These are phyloP conservation scores for Barnettozyma sucrosica DNA, from an alignment of 805 yeast genomes.

Conservation along the genomic window DNA sequence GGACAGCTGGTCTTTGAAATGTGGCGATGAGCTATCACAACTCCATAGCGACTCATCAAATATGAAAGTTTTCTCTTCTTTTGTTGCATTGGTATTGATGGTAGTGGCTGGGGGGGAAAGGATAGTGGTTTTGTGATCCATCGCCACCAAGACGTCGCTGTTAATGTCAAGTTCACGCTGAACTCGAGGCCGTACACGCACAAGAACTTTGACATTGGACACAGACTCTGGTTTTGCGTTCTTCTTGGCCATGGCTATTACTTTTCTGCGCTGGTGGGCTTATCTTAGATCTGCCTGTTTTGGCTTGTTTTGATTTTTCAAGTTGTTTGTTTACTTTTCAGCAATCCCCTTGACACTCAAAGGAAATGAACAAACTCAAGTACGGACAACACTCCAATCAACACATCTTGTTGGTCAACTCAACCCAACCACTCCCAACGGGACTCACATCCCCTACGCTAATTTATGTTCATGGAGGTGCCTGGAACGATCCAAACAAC, in stretches of 20 bases:
- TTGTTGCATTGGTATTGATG: slow-evolving; percentile 10
- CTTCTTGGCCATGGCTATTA: background rate
- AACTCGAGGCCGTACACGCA: slow-evolving; percentile 44
- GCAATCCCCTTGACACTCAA: background rate
- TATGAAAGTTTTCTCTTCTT: slow-evolving; percentile 31
- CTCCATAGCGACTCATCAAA: slow-evolving; percentile 55
- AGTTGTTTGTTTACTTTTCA: slow-evolving; percentile 3
- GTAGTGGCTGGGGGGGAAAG: slow-evolving; percentile 9
- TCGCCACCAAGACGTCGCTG: slow-evolving; percentile 16
- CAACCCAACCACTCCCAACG: background rate
- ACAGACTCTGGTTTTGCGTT: slow-evolving; percentile 1
- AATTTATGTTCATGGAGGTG: slow-evolving; percentile 81
- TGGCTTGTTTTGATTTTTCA: background rate
- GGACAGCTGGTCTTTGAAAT: slow-evolving; percentile 41
- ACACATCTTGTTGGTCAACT: background rate
- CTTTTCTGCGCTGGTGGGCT: background rate
- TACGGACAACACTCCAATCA: slow-evolving; percentile 7
- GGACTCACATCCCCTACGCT: slow-evolving; percentile 25
- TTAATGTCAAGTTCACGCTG: slow-evolving; percentile 16
- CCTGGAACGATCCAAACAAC: slow-evolving; percentile 71
- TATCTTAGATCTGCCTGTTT: background rate
- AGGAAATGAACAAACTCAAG: background rate
- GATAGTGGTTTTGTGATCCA: slow-evolving; percentile 15
- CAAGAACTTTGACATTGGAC: slow-evolving; percentile 41
- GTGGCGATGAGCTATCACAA: slow-evolving; percentile 26